phyloP scores from a whole-genome alignment of 1,284 basidiomycete species.

The Ganoderma boninense region DNA sequence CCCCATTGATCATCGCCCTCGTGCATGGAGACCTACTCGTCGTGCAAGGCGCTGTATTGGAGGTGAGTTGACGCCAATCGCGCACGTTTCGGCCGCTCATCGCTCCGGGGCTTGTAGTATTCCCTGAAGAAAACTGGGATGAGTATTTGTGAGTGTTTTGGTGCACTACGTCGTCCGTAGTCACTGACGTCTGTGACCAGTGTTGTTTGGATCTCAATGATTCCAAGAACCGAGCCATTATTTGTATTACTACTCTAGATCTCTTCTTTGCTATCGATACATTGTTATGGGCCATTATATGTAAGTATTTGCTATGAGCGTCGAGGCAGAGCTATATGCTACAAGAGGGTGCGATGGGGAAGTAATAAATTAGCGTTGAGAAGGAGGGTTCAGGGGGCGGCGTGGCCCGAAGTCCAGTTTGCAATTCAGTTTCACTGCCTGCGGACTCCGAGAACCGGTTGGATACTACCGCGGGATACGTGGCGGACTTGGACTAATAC shows the following conservation, averaged over 20 bases:
- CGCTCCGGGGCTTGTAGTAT: conserved; percentile 2
- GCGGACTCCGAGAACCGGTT: conserved; percentile 1
- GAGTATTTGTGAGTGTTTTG: conserved; percentile 12
- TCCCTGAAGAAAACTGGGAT: conserved; percentile 18
- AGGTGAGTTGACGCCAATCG: not conserved
- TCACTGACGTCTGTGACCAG: not conserved
- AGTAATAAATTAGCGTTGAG: not conserved
- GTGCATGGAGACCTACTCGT: conserved; percentile 66
- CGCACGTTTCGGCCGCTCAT: not conserved
- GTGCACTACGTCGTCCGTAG: not conserved
- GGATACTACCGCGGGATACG: conserved; percentile 4
- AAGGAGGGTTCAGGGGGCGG: not conserved
- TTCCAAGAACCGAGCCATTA: not conserved
- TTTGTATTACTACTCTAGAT: not conserved
- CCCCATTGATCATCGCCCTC: conserved; percentile 52
- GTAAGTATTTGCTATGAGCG: not conserved
- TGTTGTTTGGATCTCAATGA: not conserved
- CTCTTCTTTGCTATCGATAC: conserved; percentile 1
- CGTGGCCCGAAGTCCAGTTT: not conserved
- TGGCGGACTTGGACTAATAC: conserved; percentile 1
- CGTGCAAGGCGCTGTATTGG: conserved; percentile 8
- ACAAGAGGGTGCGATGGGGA: not conserved
- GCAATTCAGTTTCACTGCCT: not conserved
- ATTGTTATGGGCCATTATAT: not conserved
- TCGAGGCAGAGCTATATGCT: not conserved